A percentile compares a stretch with the other conserved stretches of the same genome.
Evolutionary conservation across 1,139 yeast species (phyloP).

Genomic region (Candida tropicalis): DNA sequence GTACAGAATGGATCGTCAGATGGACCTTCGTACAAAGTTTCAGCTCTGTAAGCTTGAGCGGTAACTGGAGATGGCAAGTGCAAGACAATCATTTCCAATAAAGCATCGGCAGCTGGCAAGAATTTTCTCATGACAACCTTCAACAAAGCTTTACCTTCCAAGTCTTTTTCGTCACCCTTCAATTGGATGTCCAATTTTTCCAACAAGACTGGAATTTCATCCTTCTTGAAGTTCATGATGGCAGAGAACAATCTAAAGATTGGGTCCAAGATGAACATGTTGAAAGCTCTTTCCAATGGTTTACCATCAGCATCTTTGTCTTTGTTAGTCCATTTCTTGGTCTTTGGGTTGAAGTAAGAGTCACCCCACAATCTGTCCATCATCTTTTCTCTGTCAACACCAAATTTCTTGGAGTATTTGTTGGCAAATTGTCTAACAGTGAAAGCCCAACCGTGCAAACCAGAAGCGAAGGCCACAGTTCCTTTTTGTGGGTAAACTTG

Average conservation of each 20-base stretch:
- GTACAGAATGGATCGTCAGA: constrained; percentile 87
- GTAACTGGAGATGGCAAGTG: constrained; percentile 99
- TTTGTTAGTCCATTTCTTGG: constrained; percentile 99
- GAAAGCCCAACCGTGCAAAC: constrained; percentile 99
- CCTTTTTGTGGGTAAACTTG: constrained; percentile 99
- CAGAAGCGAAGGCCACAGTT: constrained; percentile 99
- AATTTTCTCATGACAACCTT: constrained; percentile 99
- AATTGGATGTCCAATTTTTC: constrained; percentile 90
- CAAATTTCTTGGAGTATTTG: constrained; percentile 99
- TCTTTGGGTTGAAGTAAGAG: constrained; percentile 99
- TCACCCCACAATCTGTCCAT: constrained; percentile 99
- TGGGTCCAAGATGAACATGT: constrained; percentile 99
- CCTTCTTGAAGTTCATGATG: constrained; percentile 70
- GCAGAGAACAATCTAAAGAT: constrained; percentile 77
- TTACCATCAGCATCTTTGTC: constrained; percentile 96
- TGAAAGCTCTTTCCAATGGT: constrained; percentile 98
- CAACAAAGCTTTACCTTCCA: constrained; percentile 97
- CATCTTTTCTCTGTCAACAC: constrained; percentile 98
- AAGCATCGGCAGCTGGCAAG: constrained; percentile 99
- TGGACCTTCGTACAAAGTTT: constrained; percentile 99
- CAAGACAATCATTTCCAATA: constrained; percentile 97
- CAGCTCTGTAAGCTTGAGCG: constrained; percentile 99
- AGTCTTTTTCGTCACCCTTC: constrained; percentile 94
- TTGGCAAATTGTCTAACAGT: constrained; percentile 98
- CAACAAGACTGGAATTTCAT: constrained; percentile 85